These are phyloP conservation scores for Apiotrichum mycotoxinovorans DNA, from an alignment of 1,284 basidiomycete genomes.

Conservation along the genomic window DNA sequence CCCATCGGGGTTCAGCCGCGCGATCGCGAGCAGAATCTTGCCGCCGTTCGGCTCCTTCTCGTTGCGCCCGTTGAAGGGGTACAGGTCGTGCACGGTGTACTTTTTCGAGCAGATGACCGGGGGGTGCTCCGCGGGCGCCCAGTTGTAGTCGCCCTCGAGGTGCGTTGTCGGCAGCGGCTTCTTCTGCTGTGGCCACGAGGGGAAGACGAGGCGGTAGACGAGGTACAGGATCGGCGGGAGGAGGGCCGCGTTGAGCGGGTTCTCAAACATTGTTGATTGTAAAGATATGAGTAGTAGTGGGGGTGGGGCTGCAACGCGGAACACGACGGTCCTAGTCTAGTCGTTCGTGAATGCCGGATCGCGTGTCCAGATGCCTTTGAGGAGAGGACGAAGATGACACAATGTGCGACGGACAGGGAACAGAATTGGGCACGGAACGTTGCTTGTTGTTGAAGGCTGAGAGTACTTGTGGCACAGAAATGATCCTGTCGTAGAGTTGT, in stretches of 20 bases:
- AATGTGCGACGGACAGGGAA: too few relatives aligned
- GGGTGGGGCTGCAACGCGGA: too few relatives aligned
- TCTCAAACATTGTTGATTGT: slow-evolving; percentile 22
- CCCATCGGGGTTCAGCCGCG: slow-evolving; percentile 53
- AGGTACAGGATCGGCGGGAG: slow-evolving; percentile 76
- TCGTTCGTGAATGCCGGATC: too few relatives aligned
- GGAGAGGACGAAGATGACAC: too few relatives aligned
- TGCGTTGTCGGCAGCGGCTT: slow-evolving; percentile 24
- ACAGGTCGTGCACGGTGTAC: slow-evolving; percentile 71
- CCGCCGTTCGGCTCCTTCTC: slow-evolving; percentile 47
- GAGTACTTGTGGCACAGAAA: too few relatives aligned
- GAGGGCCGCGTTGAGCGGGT: slow-evolving; percentile 57
- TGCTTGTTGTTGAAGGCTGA: too few relatives aligned
- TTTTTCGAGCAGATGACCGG: slow-evolving; percentile 69
- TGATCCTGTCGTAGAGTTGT: too few relatives aligned
- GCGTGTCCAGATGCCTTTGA: too few relatives aligned
- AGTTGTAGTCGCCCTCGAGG: slow-evolving; percentile 64
- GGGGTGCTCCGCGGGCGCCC: slow-evolving; percentile 76
- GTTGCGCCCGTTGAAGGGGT: slow-evolving; percentile 64
- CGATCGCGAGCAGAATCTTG: slow-evolving; percentile 80
- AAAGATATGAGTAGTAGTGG: too few relatives aligned
- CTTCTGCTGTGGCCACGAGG: slow-evolving; percentile 47
- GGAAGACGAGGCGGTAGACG: slow-evolving; percentile 67
- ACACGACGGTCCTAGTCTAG: too few relatives aligned
- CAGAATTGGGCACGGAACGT: too few relatives aligned